Conservation (phyloP, 345 rosid species). For the Moricandia arvensis region DNA sequence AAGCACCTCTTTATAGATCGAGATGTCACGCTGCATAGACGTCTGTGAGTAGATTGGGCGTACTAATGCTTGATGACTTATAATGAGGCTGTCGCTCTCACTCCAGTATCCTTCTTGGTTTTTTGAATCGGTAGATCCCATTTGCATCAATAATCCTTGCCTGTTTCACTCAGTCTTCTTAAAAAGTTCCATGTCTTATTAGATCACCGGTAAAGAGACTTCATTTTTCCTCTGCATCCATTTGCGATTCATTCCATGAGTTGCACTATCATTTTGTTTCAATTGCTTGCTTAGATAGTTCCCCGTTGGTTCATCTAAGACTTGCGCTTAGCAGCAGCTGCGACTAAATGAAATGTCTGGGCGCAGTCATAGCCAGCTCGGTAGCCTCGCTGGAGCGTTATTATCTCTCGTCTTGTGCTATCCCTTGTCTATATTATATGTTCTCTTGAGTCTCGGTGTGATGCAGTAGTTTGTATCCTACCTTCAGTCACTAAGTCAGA, state of each 20-base stretch:
- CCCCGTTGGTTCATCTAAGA: neutral
- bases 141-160: neutral
- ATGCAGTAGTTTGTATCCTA: neutral
- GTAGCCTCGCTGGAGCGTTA: neutral
- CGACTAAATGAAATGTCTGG: neutral
- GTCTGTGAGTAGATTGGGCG: neutral
- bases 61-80: neutral
- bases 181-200: neutral
- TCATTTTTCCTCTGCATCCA: neutral
- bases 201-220: neutral
- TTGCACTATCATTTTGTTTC: neutral
- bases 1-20: neutral
- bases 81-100: neutral
- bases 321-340: neutral
- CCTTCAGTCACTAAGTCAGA: neutral
- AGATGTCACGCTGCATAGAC: too few species aligned
- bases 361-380: neutral
- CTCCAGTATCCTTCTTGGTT: neutral
- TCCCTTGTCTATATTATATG: neutral
- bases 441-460: too few species aligned
- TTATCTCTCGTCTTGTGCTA: neutral
- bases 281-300: neutral
- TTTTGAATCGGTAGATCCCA: neutral
- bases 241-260: neutral
- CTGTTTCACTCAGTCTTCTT: neutral